These are phyloP conservation scores for Termitomyces eurrhizus DNA, from an alignment of 768 basidiomycete species.

Conservation along the genomic window DNA sequence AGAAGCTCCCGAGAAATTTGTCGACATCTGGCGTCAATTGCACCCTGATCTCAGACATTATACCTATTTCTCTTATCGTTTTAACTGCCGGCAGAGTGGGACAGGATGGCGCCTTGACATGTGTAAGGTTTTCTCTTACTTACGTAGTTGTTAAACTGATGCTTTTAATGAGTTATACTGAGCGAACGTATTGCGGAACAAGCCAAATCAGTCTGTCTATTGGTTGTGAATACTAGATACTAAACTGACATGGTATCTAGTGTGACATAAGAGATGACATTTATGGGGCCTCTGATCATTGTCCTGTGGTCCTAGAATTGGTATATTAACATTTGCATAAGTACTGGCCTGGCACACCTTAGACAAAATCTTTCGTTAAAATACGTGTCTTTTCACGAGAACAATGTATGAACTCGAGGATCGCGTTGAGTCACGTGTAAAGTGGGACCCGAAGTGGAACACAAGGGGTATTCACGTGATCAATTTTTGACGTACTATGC, in stretches of 20 bases:
- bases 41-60: conserved; percentile 72
- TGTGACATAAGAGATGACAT: conserved; percentile 86
- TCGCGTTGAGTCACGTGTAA: no score
- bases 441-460: no score
- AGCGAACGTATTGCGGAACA: conserved; percentile 64
- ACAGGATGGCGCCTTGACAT: conserved; percentile 87
- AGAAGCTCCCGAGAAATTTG: conserved; percentile 41
- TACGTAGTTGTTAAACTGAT: background rate
- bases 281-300: conserved; percentile 85
- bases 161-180: conserved; percentile 52
- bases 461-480: no score
- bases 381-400: no score
- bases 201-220: conserved; percentile 50
- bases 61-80: conserved; percentile 82
- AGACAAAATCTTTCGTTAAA: no score
- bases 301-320: conserved; percentile 71
- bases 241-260: conserved; percentile 21
- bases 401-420: no score
- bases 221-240: background rate
- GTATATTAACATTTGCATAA: conserved; percentile 1
- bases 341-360: background rate
- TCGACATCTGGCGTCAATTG: conserved; percentile 76
- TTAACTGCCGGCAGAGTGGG: conserved; percentile 75
- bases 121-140: conserved; percentile 41
- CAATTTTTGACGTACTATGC: no score